Conservation (phyloP, 2,329 filamentous ascomycete genomes). For the Colletotrichum liriopes region DNA sequence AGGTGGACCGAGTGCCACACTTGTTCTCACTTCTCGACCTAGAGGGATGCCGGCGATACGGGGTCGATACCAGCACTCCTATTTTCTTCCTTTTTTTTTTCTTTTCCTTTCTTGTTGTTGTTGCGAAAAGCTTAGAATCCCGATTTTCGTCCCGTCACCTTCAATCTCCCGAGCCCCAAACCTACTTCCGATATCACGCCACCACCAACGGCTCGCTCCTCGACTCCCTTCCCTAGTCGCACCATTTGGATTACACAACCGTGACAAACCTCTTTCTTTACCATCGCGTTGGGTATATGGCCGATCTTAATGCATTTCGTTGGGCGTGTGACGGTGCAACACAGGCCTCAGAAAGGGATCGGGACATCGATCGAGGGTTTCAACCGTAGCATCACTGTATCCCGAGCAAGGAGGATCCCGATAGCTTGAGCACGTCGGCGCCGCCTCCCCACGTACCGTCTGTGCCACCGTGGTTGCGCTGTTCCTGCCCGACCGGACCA, state of each 20-base stretch:
- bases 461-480: neutral
- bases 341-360: neutral
- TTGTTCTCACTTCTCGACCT: neutral
- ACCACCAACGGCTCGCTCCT: conserved; percentile 13
- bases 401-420: conserved; percentile 30
- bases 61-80: conserved; percentile 1
- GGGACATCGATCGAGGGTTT: conserved; percentile 29
- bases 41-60: conserved; percentile 9
- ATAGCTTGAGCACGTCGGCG: neutral
- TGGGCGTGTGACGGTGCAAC: neutral
- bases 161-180: conserved; percentile 3
- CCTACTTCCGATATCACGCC: conserved; percentile 27
- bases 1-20: conserved; percentile 22
- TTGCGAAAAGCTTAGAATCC: conserved; percentile 19
- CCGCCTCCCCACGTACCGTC: conserved; percentile 9
- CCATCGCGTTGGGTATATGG: neutral
- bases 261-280: conserved; percentile 7
- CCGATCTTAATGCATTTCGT: neutral
- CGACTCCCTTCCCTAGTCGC: conserved; percentile 14
- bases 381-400: neutral
- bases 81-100: too few species aligned
- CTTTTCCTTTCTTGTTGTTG: neutral
- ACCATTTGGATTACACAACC: conserved; percentile 30
- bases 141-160: neutral
- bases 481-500: neutral